Evolutionary conservation across 768 basidiomycete genomes (phyloP).

Genomic region (Pleurotus giganteus): DNA sequence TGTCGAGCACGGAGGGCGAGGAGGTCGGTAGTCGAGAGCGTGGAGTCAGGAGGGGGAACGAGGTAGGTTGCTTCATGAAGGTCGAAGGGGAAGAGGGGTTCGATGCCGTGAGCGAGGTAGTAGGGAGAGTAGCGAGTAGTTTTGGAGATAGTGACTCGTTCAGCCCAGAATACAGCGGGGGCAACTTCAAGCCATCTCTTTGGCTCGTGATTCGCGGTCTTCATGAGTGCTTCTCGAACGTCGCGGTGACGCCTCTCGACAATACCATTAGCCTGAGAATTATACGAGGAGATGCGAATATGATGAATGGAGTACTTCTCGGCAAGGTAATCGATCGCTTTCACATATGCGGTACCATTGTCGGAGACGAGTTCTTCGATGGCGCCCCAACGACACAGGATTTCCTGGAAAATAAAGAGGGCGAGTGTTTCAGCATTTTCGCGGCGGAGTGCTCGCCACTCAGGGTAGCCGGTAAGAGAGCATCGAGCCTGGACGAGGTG

Average conservation of each 20-base stretch:
- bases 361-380: constrained; percentile 36
- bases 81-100: constrained; percentile 23
- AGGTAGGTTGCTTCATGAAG: constrained; percentile 28
- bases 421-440: constrained; percentile 21
- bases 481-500: constrained; percentile 25
- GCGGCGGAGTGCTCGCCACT: constrained; percentile 17
- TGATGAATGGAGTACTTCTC: constrained; percentile 18
- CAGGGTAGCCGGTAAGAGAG: constrained; percentile 19
- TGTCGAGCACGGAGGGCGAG: constrained; percentile 13
- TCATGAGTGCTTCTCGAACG: constrained; percentile 17
- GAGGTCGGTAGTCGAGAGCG: not conserved
- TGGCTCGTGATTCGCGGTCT: constrained; percentile 12
- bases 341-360: constrained; percentile 30
- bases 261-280: constrained; percentile 31
- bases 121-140: constrained; percentile 19
- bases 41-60: no score
- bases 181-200: constrained; percentile 19
- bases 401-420: constrained; percentile 25
- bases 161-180: no score
- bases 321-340: constrained; percentile 15
- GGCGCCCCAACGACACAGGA: constrained; percentile 27
- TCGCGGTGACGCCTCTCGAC: constrained; percentile 24
- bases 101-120: constrained; percentile 16
- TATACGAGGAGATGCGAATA: constrained; percentile 33
- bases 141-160: constrained; percentile 15